These are phyloP conservation scores for Pleurotus tuber-regium DNA, from an alignment of 768 basidiomycete genomes.

Conservation along the genomic window DNA sequence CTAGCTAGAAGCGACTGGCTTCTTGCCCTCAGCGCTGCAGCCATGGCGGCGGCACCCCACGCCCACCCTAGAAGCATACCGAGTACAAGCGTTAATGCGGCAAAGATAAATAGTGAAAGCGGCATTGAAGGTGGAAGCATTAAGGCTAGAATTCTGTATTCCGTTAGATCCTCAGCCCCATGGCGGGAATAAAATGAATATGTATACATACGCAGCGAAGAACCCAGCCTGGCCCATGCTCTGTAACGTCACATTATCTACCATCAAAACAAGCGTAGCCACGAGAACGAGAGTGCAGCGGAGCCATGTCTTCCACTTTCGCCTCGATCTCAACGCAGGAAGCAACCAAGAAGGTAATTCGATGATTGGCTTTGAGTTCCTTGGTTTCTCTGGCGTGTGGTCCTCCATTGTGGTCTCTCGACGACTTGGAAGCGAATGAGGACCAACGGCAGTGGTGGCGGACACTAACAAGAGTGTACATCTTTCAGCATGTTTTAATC, in stretches of 20 bases:
- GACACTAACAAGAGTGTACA: no score
- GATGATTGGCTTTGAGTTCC: no score
- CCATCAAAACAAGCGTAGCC: constrained; percentile 33
- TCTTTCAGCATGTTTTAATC: no score
- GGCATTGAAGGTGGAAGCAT: constrained; percentile 8
- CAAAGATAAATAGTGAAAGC: not conserved
- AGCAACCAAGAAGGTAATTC: constrained; percentile 26
- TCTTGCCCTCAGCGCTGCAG: constrained; percentile 33
- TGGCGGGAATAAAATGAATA: not conserved
- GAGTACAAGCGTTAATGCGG: constrained; percentile 33
- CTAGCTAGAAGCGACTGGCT: constrained; percentile 31
- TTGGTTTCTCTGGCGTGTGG: no score
- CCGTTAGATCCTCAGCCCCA: not conserved
- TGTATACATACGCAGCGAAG: constrained; percentile 30
- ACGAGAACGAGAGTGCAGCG: constrained; percentile 34
- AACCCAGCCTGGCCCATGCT: constrained; percentile 41
- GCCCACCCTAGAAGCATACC: constrained; percentile 48
- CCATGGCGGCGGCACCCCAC: constrained; percentile 44
- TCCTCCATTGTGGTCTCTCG: no score
- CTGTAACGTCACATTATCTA: constrained; percentile 26
- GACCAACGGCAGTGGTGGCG: no score
- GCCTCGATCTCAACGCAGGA: constrained; percentile 29
- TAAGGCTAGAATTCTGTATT: not conserved
- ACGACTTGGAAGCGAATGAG: no score
- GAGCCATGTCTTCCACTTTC: constrained; percentile 38